These are phyloP conservation scores for Elaeis oleifera DNA, from an alignment of 202 grass and related monocot species.

Conservation along the genomic window DNA sequence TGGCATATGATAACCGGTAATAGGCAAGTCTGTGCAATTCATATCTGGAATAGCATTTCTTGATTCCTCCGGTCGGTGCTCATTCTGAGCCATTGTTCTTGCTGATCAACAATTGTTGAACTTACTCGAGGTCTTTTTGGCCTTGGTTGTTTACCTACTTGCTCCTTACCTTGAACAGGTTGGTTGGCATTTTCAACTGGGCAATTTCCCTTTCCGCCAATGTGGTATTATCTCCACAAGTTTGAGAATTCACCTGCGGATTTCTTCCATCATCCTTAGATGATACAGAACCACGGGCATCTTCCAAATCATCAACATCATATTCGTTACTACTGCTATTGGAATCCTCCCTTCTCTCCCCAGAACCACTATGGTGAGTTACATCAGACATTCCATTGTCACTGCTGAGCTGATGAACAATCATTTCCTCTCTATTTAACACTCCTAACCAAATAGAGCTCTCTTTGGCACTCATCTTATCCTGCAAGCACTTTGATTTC, in stretches of 20 bases:
- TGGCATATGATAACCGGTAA: conserved; percentile 26
- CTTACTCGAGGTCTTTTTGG: conserved; percentile 33
- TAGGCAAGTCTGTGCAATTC: conserved; percentile 40
- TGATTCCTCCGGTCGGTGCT: conserved; percentile 11
- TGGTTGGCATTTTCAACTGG: conserved; percentile 16
- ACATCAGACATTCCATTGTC: conserved; percentile 4
- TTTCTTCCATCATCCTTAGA: conserved; percentile 59
- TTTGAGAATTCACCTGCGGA: conserved; percentile 28
- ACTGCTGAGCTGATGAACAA: conserved; percentile 15
- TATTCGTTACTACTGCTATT: conserved; percentile 21
- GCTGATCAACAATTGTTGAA: conserved; percentile 19
- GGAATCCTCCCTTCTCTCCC: conserved; percentile 4
- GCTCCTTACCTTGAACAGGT: conserved; percentile 24
- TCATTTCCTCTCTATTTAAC: conserved; percentile 31
- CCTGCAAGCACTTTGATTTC: conserved; percentile 38
- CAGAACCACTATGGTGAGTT: not conserved
- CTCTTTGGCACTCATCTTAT: conserved; percentile 45
- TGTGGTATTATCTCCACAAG: conserved; percentile 24
- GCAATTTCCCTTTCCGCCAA: conserved; percentile 24
- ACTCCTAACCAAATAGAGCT: conserved; percentile 35
- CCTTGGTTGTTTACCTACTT: conserved; percentile 30
- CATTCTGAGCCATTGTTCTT: conserved; percentile 29
- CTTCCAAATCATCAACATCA: conserved; percentile 14
- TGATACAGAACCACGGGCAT: conserved; percentile 40
- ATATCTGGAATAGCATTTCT: conserved; percentile 61